Base-by-base conservation (phyloP, 2,329 filamentous ascomycete species). In the Dothistroma pini region DNA sequence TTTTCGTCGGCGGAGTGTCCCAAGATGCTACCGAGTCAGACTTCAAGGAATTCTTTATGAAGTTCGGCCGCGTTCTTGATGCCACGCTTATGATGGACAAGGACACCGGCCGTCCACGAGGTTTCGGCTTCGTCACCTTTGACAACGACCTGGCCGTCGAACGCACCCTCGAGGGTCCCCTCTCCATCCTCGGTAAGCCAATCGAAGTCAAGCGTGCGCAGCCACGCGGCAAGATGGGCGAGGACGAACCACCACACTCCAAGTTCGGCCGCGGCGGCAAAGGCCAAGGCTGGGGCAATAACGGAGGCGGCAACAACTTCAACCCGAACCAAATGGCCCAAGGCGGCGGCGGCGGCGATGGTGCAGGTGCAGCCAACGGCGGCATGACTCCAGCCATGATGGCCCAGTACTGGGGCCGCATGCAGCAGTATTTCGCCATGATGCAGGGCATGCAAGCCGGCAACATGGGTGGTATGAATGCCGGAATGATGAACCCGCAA, bases 61-160 rank as follows among this genome's bases (percentile, higher is more conserved):
- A 96, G 72, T 99, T 97, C 71, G 95, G 95, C 31, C 88, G 93
- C 63, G 95, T 99, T 21, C 89, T 99, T 44, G 95, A 99, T 77
- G 95, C 95, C 1, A 99, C 95, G 0, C 86, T 99, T 2, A 99
- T 99, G 95, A 99, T 99, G 87, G 95, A 99, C 76, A 99, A 99
- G 78, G 95, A 99, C 75, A 99, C 95, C 0, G 95, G 95, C n/a
- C 86, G 95, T 47, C 95, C 95, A 2, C 85, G 95, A 72, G 95
- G 95, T 1, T 99, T 99, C 72, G 95, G 95, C 14, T 99, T 99
- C 75, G 95, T 99, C 57, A 99, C 95, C 0, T 99, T 99, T 70
- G 95, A 99, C 77, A 96, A 89, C 68, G 95, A 99, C 72, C 88
- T 91, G 16, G 95, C 95, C 19, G 95, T 99, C 50, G 95, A 99